These are phyloP conservation scores for Plectosphaerella sp. DNA, from an alignment of 2,329 filamentous ascomycete genomes.

Conservation along the genomic window DNA sequence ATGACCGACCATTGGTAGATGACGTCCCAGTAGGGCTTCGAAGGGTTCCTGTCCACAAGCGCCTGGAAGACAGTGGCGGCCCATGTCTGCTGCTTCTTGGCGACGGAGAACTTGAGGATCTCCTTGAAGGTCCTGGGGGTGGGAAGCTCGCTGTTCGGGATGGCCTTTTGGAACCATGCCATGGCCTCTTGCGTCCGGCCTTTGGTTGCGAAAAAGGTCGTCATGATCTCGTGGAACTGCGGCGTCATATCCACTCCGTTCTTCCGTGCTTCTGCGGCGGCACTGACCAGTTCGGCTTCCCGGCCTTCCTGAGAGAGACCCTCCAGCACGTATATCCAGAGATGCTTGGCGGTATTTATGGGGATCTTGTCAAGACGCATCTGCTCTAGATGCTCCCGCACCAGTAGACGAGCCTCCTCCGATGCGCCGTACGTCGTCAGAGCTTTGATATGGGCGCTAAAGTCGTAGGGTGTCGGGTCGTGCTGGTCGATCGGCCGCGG, in stretches of 20 bases:
- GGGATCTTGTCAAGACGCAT: constrained; percentile 2
- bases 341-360: constrained; percentile 19
- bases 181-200: constrained; percentile 58
- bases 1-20: constrained; percentile 73
- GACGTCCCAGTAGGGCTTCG: constrained; percentile 63
- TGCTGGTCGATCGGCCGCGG: constrained; percentile 8
- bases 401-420: constrained; percentile 39
- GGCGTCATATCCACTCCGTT: constrained; percentile 39
- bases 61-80: constrained; percentile 54
- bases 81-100: constrained; percentile 57
- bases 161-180: constrained; percentile 59
- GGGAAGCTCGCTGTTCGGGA: constrained; percentile 32
- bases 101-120: constrained; percentile 57
- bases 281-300: constrained; percentile 52
- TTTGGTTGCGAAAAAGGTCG: constrained; percentile 56
- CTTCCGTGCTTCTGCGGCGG: constrained; percentile 46
- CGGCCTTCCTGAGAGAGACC: constrained; percentile 60
- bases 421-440: constrained; percentile 52
- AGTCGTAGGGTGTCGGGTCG: constrained; percentile 20
- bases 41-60: constrained; percentile 40
- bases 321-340: constrained; percentile 48
- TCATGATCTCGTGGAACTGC: constrained; percentile 49
- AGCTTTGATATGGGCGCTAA: constrained; percentile 41
- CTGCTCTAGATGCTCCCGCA: constrained; percentile 22
- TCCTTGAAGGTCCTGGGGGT: constrained; percentile 43